Evolutionary conservation across 2,329 filamentous ascomycete genomes (phyloP).

Genomic region (Beauveria scarabaeidicola): DNA sequence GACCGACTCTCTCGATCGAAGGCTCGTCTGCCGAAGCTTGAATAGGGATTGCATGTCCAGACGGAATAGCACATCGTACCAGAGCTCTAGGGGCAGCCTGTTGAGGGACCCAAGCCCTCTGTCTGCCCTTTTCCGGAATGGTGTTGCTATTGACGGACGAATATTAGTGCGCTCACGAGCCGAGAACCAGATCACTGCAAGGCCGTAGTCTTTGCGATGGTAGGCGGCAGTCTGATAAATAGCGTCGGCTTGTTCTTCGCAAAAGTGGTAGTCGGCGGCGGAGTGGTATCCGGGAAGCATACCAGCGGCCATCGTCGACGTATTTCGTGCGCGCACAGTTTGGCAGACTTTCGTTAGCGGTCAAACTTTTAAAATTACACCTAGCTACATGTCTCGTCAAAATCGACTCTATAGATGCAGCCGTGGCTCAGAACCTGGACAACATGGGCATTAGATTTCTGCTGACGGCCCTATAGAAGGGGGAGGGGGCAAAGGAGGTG

Average conservation of each 20-base stretch:
- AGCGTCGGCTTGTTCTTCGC: conserved; percentile 19
- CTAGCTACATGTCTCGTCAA: background rate
- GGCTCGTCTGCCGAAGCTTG: conserved; percentile 22
- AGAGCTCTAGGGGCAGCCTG: conserved; percentile 24
- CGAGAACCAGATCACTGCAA: conserved; percentile 24
- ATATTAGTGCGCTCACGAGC: conserved; percentile 19
- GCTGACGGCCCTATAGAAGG: no score
- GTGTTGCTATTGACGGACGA: conserved; percentile 21
- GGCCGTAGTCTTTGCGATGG: conserved; percentile 21
- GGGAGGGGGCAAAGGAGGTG: no score
- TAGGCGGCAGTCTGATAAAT: conserved; percentile 23
- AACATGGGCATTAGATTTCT: no score
- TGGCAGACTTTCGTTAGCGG: background rate
- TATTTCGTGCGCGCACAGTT: background rate
- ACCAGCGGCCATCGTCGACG: background rate
- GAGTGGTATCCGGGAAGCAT: conserved; percentile 31
- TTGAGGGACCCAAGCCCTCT: conserved; percentile 20
- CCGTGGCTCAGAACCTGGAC: no score
- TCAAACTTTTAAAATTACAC: background rate
- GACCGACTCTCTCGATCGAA: conserved; percentile 17
- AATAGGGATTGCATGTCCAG: conserved; percentile 26
- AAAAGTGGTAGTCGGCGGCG: conserved; percentile 16
- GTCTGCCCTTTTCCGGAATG: conserved; percentile 18
- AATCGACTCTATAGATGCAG: no score
- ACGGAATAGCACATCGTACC: conserved; percentile 19